These are phyloP conservation scores for Quillaja saponaria DNA, from an alignment of 306 rosid genomes.

Conservation along the genomic window DNA sequence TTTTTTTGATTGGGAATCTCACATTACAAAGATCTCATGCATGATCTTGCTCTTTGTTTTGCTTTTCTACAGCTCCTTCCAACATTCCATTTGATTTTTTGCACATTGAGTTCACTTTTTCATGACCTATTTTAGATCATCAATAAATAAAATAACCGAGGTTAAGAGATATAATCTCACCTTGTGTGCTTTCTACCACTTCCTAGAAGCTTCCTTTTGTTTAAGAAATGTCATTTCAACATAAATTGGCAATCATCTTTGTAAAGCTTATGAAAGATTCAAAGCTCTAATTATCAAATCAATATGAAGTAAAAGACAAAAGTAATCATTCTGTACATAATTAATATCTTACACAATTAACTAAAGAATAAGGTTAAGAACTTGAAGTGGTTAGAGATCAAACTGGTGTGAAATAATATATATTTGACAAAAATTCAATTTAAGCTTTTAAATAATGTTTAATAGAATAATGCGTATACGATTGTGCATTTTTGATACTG, in stretches of 20 bases:
- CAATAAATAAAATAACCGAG: too few species aligned
- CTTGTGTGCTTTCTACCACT: conserved; percentile 11
- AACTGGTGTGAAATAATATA: too few species aligned
- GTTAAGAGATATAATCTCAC: too few species aligned
- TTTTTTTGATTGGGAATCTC: conserved; percentile 35
- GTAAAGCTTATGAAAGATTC: conserved; percentile 30
- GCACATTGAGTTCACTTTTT: conserved; percentile 7
- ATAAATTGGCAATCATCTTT: conserved; percentile 10
- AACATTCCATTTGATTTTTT: conserved; percentile 19
- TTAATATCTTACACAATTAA: neutral
- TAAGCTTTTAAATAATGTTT: too few species aligned
- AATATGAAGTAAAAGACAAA: conserved; percentile 33
- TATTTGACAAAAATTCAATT: too few species aligned
- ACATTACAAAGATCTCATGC: conserved; percentile 9
- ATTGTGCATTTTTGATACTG: too few species aligned
- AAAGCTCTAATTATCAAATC: conserved; percentile 31
- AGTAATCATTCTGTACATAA: conserved; percentile 19
- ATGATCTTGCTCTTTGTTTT: conserved; percentile 16
- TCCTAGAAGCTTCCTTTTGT: conserved; percentile 42
- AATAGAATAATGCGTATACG: too few species aligned
- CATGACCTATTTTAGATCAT: too few species aligned
- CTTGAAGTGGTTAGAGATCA: too few species aligned
- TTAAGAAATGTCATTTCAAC: conserved; percentile 25
- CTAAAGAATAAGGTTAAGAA: neutral
- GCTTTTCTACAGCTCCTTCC: neutral